phyloP scores from a whole-genome alignment of 139 green algal genomes.

The Chlorella sp. region DNA sequence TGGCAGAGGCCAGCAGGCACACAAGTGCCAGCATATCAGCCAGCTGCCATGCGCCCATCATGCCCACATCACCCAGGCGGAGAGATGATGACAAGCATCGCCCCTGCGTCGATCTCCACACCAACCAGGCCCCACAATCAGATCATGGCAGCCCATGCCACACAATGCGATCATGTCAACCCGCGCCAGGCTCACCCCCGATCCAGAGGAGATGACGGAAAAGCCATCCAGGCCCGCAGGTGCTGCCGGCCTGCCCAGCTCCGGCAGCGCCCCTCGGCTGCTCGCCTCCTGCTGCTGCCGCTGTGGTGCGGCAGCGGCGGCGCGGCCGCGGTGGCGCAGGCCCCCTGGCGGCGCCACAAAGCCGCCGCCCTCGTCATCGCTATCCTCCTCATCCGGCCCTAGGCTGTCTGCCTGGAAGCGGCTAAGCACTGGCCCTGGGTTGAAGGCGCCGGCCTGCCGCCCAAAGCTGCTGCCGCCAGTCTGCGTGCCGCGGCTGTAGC shows the following conservation, averaged over 20 bases:
- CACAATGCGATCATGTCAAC: no score
- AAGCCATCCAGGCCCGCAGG: neutral
- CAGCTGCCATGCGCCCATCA: no score
- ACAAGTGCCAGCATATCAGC: no score
- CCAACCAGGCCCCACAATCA: no score
- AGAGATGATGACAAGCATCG: no score
- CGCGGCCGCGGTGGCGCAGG: slow-evolving; percentile 7
- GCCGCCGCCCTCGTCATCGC: neutral
- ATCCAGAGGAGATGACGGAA: neutral
- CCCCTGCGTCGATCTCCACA: no score
- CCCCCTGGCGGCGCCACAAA: slow-evolving; percentile 3
- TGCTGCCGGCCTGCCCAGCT: neutral
- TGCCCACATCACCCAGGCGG: no score
- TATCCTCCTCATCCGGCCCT: neutral
- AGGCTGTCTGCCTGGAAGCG: neutral
- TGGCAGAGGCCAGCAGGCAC: neutral
- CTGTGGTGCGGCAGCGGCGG: neutral
- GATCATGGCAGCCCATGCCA: no score
- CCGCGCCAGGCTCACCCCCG: neutral
- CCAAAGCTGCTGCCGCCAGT: neutral
- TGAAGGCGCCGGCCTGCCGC: neutral
- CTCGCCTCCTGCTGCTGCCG: neutral
- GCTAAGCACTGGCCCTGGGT: neutral
- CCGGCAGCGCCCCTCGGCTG: neutral
- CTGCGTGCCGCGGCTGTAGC: slow-evolving; percentile 6